Evolutionary conservation across 768 basidiomycete species (phyloP), one percentile per base, ranked within the genome.

Genomic region (Trametes coccinea): DNA sequence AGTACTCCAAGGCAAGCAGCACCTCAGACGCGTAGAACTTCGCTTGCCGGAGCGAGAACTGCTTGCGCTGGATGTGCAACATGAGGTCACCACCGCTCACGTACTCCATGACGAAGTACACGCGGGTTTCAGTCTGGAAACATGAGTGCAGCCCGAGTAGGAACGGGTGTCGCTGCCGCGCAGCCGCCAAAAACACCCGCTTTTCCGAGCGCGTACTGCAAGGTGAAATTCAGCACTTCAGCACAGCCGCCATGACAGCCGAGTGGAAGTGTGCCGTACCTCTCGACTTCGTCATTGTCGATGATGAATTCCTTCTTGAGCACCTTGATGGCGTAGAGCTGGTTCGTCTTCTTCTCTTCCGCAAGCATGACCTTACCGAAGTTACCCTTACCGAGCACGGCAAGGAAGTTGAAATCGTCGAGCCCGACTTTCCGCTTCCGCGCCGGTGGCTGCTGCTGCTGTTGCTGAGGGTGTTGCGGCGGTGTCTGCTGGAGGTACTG

Each of bases 101-200:
- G 76, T 98, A 99, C 77, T 98, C 97, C 97, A 99, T 98, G 68
- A 98, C 97, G 72, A 99, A 98, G 80, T 99, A 99, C 53, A 99
- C 90, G 22, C 97, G 90, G 4, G 97, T 98, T 76, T 98, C 97
- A 4, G 97, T 98, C 78, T 99, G 97, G 87, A 99, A 99, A 80
- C 97, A 98, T 14, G 96, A 98, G 72, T 98, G 97, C 43, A 99
- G 80, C 11, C 90, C 93, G 64, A 99, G 88, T 44, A 99, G 77
- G 86, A 99, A 99, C 0, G 97, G 97, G 77, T 99, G 97, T 4
- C 95, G 86, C 73, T 98, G 95, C 62, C 90, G 84, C 4, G 97
- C 96, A n/a, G 97, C 96, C 13, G 96, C 89, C 60, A 98, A 78
- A 79, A 98, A 98, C 41, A 99, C 97, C 30, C 97, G 92, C 76